Percentiles rank a stretch among this genome's conserved stretches.
Evolutionary conservation across 2,329 filamentous ascomycete species (phyloP).

Genomic region (Knoxdaviesia proteae): DNA sequence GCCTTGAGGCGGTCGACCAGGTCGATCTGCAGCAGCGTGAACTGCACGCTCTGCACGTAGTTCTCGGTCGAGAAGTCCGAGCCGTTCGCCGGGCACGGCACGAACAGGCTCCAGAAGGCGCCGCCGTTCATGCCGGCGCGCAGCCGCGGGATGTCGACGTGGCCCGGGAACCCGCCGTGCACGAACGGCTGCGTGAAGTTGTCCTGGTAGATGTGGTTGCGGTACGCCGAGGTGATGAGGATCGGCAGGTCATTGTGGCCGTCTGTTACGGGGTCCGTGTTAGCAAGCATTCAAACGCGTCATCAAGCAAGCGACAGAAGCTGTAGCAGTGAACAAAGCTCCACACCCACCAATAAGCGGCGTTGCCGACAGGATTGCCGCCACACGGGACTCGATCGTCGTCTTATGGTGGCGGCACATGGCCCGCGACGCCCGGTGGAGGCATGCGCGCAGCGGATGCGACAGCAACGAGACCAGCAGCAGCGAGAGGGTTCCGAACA

Average conservation of each 20-base stretch:
- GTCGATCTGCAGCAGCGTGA: constrained; percentile 58
- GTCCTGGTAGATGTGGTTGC: constrained; percentile 57
- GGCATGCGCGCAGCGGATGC: too few species aligned
- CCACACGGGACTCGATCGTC: too few species aligned
- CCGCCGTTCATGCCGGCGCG: constrained; percentile 53
- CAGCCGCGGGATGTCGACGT: constrained; percentile 66
- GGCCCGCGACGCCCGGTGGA: too few species aligned
- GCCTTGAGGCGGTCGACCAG: constrained; percentile 42
- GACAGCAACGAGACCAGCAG: too few species aligned
- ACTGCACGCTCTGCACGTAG: constrained; percentile 44
- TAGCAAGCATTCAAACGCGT: constrained; percentile 1
- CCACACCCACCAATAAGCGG: background rate
- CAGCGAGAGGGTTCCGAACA: too few species aligned
- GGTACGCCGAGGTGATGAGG: constrained; percentile 40
- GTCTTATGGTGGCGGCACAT: too few species aligned
- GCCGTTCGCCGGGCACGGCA: constrained; percentile 52
- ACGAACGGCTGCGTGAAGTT: constrained; percentile 60
- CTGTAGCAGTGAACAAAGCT: background rate
- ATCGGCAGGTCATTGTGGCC: constrained; percentile 81
- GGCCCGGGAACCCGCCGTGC: constrained; percentile 41
- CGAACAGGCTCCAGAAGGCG: constrained; percentile 83
- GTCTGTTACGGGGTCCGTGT: constrained; percentile 27
- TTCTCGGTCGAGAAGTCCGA: constrained; percentile 54
- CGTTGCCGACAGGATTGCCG: background rate
- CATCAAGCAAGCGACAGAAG: background rate